Base-by-base conservation (phyloP, 495 filamentous ascomycete species). In the Schizothecium vesticola region DNA sequence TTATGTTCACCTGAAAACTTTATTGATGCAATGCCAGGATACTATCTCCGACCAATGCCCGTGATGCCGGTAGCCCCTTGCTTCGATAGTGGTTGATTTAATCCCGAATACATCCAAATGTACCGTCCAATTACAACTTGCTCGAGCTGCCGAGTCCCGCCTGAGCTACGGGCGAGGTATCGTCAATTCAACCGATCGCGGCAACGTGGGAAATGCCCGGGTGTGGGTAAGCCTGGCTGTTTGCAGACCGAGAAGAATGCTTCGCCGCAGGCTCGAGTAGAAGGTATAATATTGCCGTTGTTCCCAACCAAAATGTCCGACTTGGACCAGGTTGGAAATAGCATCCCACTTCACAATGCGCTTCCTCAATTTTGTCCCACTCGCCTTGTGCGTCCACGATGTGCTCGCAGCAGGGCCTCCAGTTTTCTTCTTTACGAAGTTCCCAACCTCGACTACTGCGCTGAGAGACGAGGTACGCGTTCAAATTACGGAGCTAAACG, bases 381-480 rank as follows among this genome's bases (percentile, higher is more conserved):
- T 67, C 58, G 65, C 33, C 22, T 29, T 61, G 2, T 63, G 60
- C 23, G 12, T 58, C 31, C 25, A 51, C 51, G 43, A 58, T 58
- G 66, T 19, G 8, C 58, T 24, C 60, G 66, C 60, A 25, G 59
- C 66, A 23, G 66, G 59, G 26, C 10, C 58, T 31, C 66, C 66
- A 22, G 66, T 68, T 12, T 68, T 68, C 56, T 62, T 59, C 51
- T 58, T 68, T 21, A 68, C 60, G 13, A 10, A 24, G 43, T 68
- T 68, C 21, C 51, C 66, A 58, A 68, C 66, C 13, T 68, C 66
- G 10, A 68, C 59, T 25, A 68, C 66, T 4, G 66, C 13, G 26
- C n/a, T 63, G 43, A 63, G 66, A 63, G 66, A 68, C 16, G 16
- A 68, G 65, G 65, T 67, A 62, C 23, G 58, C 0, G 26, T 24